Evolutionary conservation across 140 eudicot species (phyloP).

Genomic region (Anethum foeniculum): DNA sequence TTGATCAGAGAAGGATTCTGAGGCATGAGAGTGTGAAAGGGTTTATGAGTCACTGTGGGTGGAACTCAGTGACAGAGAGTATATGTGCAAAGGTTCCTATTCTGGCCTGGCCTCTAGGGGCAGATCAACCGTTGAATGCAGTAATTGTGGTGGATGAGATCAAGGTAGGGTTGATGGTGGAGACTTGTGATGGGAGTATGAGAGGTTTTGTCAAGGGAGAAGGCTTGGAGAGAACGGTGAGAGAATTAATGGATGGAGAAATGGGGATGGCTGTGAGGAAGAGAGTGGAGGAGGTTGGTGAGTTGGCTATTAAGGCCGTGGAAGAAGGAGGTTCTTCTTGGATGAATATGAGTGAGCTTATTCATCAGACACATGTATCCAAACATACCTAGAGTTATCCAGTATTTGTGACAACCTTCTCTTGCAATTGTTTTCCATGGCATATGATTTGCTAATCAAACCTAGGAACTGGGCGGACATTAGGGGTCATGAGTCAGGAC

Average conservation of each 20-base stretch:
- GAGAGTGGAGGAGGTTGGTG: constrained; percentile 20
- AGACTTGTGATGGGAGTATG: background rate
- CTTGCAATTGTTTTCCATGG: background rate
- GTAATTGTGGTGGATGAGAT: constrained; percentile 14
- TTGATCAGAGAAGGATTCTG: constrained; percentile 20
- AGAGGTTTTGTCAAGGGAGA: constrained; percentile 9
- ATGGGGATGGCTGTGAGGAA: constrained; percentile 8
- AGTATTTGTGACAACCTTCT: background rate
- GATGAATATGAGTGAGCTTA: constrained; percentile 28
- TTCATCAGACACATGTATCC: constrained; percentile 12
- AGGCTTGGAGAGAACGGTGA: constrained; percentile 9
- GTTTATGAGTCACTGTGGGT: constrained; percentile 25
- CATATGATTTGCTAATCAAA: background rate
- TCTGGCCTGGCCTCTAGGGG: constrained; percentile 19
- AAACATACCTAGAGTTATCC: background rate
- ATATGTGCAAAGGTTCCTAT: constrained; percentile 23
- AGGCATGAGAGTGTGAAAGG: constrained; percentile 24
- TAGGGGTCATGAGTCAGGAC: background rate
- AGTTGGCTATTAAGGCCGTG: constrained; percentile 22
- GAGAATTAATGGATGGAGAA: constrained; percentile 14
- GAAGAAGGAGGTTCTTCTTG: constrained; percentile 40
- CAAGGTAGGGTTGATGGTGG: constrained; percentile 14
- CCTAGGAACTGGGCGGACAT: no score
- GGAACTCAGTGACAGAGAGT: constrained; percentile 25
- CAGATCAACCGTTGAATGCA: constrained; percentile 11